Percentiles rank a stretch among this genome's conserved stretches.
Evolutionary conservation across 345 rosid genomes (phyloP).

Genomic region (Hibiscus tridactylites): DNA sequence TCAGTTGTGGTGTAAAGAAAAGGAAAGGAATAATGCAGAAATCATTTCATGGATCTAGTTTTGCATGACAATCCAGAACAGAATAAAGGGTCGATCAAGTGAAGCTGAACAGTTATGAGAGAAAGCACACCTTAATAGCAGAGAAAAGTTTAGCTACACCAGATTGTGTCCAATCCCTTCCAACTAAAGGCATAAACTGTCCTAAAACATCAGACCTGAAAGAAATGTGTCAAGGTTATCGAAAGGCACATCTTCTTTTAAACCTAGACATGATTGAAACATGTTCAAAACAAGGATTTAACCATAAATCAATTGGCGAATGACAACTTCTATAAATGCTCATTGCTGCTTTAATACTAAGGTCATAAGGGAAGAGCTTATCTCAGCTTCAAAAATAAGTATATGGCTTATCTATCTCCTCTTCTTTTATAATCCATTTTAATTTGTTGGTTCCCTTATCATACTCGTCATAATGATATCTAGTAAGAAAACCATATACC

Average conservation of each 20-base stretch:
- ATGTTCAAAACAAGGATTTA: not conserved
- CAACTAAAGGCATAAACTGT: constrained; percentile 96
- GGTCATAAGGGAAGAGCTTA: not conserved
- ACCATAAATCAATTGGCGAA: not conserved
- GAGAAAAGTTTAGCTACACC: constrained; percentile 90
- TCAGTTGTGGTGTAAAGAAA: not conserved
- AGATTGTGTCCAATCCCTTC: constrained; percentile 94
- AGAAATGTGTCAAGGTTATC: constrained; percentile 16
- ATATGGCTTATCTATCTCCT: not conserved
- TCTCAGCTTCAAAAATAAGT: not conserved
- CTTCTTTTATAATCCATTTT: not conserved
- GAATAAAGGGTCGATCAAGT: not conserved
- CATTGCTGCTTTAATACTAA: constrained; percentile 5
- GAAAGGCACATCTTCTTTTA: not conserved
- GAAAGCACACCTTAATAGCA: constrained; percentile 62
- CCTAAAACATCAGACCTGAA: constrained; percentile 94
- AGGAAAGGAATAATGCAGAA: not conserved
- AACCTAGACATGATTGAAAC: not conserved
- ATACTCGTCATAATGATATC: not conserved
- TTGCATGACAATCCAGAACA: not conserved
- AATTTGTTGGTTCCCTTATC: not conserved
- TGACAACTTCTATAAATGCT: not conserved
- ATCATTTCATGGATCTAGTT: not conserved
- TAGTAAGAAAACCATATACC: not conserved
- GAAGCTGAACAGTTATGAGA: not conserved